These are phyloP conservation scores for Fusarium sp. DNA, from an alignment of 2,329 filamentous ascomycete species.

Conservation along the genomic window DNA sequence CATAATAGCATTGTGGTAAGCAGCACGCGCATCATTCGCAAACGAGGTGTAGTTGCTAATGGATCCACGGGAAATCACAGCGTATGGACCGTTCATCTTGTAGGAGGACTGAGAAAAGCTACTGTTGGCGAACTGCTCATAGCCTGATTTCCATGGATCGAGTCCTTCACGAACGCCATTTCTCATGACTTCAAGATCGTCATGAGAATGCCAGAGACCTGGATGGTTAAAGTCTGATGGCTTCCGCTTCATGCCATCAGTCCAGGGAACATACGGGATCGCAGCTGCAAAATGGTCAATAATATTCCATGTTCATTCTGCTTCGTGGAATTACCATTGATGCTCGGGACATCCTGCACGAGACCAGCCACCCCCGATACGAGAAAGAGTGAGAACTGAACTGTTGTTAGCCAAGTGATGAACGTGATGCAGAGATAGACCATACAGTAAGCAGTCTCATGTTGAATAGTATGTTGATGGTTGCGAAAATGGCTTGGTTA, in stretches of 20 bases:
- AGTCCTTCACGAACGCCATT: not conserved
- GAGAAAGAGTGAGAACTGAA: not conserved
- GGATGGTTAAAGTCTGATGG: not conserved
- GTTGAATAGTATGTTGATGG: not conserved
- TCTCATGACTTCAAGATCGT: not conserved
- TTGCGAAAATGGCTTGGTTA: not conserved
- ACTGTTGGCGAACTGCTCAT: not conserved
- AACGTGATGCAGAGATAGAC: fast-evolving
- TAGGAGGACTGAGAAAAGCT: not conserved
- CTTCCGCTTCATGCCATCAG: not conserved
- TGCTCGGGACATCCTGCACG: not conserved
- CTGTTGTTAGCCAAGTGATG: not conserved
- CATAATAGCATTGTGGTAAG: not conserved
- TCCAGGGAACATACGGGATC: not conserved
- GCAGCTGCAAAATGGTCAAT: not conserved
- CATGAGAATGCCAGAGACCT: not conserved
- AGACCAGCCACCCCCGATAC: not conserved
- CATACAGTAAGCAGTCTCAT: not conserved
- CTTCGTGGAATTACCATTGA: not conserved
- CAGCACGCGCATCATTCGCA: not conserved
- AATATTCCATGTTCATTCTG: not conserved
- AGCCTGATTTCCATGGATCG: not conserved
- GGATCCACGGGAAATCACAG: not conserved
- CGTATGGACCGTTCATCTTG: not conserved
- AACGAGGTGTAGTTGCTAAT: not conserved